Evolutionary conservation across 495 filamentous ascomycete genomes (phyloP).

Genomic region (Durotheca rogersii): DNA sequence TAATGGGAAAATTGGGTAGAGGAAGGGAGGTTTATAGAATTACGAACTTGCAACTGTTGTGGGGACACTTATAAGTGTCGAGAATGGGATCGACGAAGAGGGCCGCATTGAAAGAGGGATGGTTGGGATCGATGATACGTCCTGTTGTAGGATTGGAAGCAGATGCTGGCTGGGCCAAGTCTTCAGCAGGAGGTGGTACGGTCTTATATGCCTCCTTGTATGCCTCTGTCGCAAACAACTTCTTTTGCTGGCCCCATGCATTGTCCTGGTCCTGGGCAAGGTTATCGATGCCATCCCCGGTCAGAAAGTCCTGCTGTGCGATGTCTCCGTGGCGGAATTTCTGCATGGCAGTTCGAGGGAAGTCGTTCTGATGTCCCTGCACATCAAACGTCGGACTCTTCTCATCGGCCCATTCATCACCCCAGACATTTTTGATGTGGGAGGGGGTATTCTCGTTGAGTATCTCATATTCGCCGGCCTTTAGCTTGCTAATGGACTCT

Average conservation of each 20-base stretch:
- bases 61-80: conserved; percentile 42
- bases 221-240: conserved; percentile 22
- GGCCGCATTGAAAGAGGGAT: conserved; percentile 33
- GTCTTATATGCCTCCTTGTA: conserved; percentile 3
- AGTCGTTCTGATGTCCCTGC: not conserved
- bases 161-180: too few relatives aligned
- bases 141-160: not conserved
- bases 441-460: not conserved
- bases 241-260: conserved; percentile 23
- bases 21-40: not conserved
- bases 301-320: conserved; percentile 12
- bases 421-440: conserved; percentile 16
- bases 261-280: conserved; percentile 10
- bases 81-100: conserved; percentile 30
- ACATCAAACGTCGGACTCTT: not conserved
- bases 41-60: conserved; percentile 43
- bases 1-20: conserved; percentile 5
- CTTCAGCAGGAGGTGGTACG: conserved; percentile 9
- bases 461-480: not conserved
- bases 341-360: conserved; percentile 7
- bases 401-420: conserved; percentile 7
- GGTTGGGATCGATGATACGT: conserved; percentile 34
- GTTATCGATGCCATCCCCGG: not conserved
- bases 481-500: conserved; percentile 6
- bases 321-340: conserved; percentile 2